Percentiles rank a stretch among this genome's conserved stretches.
Conservation (phyloP, 1,284 basidiomycete species). For the Ganoderma leucocontextum region DNA sequence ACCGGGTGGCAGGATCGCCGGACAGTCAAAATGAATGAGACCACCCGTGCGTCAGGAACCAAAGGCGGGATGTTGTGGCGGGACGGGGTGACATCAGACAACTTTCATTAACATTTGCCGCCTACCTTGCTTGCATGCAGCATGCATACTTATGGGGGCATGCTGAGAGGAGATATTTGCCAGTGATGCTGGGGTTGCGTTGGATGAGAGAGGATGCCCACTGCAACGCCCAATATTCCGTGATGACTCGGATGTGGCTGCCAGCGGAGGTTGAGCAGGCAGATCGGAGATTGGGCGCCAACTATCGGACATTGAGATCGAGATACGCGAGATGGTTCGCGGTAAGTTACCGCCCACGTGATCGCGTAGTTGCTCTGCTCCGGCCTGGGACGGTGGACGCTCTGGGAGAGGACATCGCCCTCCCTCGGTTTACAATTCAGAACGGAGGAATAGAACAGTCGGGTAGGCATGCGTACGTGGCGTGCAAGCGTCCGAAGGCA, state of each 20-base stretch:
- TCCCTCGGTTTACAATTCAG: background rate
- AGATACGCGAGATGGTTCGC: slow-evolving; percentile 25
- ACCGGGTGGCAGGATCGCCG: background rate
- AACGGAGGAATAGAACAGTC: background rate
- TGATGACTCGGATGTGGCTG: too few species aligned
- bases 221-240: too few species aligned
- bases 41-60: background rate
- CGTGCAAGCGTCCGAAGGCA: slow-evolving; percentile 1
- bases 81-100: background rate
- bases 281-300: background rate
- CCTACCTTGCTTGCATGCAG: background rate
- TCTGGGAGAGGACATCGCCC: background rate
- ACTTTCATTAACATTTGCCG: background rate
- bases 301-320: slow-evolving; percentile 25
- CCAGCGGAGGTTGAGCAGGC: too few species aligned
- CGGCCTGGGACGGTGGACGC: background rate
- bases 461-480: slow-evolving; percentile 8
- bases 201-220: too few species aligned
- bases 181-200: too few species aligned
- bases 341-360: slow-evolving; percentile 27
- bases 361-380: slow-evolving; percentile 26
- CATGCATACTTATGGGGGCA: too few species aligned
- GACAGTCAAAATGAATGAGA: background rate
- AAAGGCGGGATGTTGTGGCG: background rate
- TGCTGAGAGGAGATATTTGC: background rate